Base-by-base conservation (phyloP, 1,284 basidiomycete genomes). In the Pseudozyma tsukubaensis region DNA sequence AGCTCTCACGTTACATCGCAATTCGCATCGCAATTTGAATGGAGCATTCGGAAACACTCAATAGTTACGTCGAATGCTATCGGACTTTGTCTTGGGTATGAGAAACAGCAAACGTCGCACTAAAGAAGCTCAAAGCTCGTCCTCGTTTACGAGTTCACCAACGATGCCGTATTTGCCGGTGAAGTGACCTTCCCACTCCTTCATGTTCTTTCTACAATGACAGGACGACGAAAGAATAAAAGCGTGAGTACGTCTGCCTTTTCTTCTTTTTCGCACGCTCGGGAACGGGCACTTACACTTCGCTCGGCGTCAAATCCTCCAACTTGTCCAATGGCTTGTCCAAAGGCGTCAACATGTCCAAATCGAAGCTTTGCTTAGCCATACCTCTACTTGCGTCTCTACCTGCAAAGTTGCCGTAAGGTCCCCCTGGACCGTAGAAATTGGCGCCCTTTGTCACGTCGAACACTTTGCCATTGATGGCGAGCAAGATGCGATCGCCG, bases 391-490 rank as follows among this genome's bases (percentile, higher is more conserved):
- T 94, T 0, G 94, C 94, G 86, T 97, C 94, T 54, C 94, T 87
- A 3, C 94, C 94, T 2, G 94, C 94, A 87, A 97, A 97, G 86
- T 97, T 97, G 35, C 94, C 94, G 82, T 97, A 97, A 89, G 94
- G 94, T 0, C 94, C 94, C 78, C 91, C 90, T 18, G 94, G 94
- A 0, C 94, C 94, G 84, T 97, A 97, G 86, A 97, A 97, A 82
- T 89, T 92, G 78, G 90, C 88, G 35, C 94, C 94, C 13, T 89
- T 88, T 0, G 92, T 92, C 36, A 97, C 94, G 82, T 97, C 94
- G 84, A 95, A 97, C 58, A 97, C 94, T 13, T 88, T 91, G 13
- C 92, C 89, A 70, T 91, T 90, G 78, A 97, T 97, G 0, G 93
- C 92, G 5, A 97, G 88, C 72, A 96, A 84, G 58, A 97, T 96